Conservation (phyloP, 345 rosid genomes). For the Bretschneidera sinensis region DNA sequence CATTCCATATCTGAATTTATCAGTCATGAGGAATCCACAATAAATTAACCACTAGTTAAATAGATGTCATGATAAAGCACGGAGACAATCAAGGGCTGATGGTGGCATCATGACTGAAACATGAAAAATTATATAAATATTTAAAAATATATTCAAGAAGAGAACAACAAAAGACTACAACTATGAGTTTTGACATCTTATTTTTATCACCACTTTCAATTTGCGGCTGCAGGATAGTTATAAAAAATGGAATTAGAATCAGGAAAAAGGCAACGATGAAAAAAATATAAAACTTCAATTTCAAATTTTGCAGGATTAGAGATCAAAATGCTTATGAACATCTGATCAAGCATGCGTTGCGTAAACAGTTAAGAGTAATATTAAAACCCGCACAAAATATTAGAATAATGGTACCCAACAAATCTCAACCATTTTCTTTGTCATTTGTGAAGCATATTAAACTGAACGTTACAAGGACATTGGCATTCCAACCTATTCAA, state of each 20-base stretch:
- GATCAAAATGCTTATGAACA: neutral
- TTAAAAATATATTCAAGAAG: constrained; percentile 9
- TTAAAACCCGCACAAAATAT: too few species aligned
- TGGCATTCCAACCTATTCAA: constrained; percentile 68
- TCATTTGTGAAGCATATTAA: neutral
- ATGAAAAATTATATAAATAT: constrained; percentile 16
- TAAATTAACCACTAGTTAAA: too few species aligned
- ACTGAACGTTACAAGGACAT: neutral
- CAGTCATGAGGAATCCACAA: too few species aligned
- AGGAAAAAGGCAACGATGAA: neutral
- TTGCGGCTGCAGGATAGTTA: constrained; percentile 69
- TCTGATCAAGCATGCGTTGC: neutral
- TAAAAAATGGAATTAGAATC: constrained; percentile 16
- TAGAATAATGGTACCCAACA: too few species aligned
- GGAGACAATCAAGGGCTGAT: constrained; percentile 90
- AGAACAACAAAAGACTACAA: neutral
- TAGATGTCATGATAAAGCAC: constrained; percentile 1
- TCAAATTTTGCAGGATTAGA: neutral
- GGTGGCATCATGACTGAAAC: constrained; percentile 98
- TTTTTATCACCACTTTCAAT: constrained; percentile 98
- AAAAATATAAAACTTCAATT: neutral
- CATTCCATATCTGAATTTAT: too few species aligned
- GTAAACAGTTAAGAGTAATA: neutral
- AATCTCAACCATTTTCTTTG: neutral
- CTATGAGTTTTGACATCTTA: constrained; percentile 34